Conservation (phyloP, 495 filamentous ascomycete species). For the Neurospora tetraspora region DNA sequence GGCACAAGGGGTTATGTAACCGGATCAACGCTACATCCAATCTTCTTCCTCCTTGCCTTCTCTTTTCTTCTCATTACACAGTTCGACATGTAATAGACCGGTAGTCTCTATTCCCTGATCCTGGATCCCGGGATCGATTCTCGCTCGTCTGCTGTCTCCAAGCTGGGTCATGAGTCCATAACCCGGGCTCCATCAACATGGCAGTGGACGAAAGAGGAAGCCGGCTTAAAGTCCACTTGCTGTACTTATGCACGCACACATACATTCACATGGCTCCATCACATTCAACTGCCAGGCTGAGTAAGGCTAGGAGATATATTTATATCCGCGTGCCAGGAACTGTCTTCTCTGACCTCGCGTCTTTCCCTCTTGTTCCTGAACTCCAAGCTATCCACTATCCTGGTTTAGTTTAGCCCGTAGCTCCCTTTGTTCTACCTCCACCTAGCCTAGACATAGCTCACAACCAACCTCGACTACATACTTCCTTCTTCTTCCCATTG, state of each 20-base stretch:
- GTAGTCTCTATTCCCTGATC: neutral
- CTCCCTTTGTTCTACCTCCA: neutral
- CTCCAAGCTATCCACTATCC: neutral
- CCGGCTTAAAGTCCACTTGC: neutral
- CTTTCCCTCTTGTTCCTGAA: neutral
- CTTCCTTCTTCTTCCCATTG: neutral
- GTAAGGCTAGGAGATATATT: neutral
- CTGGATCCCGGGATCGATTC: neutral
- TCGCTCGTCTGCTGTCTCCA: neutral
- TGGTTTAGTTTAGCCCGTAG: neutral
- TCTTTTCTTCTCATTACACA: neutral
- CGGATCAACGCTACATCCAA: neutral
- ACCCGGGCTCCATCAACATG: conserved; percentile 1
- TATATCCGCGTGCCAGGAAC: neutral
- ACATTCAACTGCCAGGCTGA: neutral
- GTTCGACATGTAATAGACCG: neutral
- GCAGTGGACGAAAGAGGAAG: neutral
- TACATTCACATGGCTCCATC: neutral
- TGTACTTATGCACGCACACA: neutral
- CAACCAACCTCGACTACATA: neutral
- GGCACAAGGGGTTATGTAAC: neutral
- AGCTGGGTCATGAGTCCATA: conserved; percentile 10
- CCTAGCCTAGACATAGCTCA: neutral
- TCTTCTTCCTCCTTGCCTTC: neutral
- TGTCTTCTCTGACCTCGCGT: neutral